These are phyloP conservation scores for Kwoniella mangroviensis DNA, from an alignment of 768 basidiomycete genomes.

Conservation along the genomic window DNA sequence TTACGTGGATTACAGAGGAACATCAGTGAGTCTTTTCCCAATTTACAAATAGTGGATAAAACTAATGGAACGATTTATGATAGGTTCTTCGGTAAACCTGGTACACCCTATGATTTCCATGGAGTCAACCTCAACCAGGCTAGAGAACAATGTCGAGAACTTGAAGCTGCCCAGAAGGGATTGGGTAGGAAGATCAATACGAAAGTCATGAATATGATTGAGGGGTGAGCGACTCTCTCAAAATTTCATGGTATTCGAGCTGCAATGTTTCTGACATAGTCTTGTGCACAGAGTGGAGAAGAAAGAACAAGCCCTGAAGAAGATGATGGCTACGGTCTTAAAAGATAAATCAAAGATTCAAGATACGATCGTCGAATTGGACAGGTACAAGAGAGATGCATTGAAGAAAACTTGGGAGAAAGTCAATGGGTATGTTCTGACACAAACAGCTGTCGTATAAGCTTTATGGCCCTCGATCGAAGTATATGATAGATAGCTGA, in stretches of 20 bases:
- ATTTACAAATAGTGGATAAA: too few relatives aligned
- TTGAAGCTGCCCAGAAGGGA: slow-evolving; percentile 76
- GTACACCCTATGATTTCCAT: slow-evolving; percentile 80
- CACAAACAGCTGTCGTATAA: neutral
- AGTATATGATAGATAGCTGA: slow-evolving; percentile 2
- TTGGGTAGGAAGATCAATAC: slow-evolving; percentile 96
- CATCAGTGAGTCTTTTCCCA: slow-evolving; percentile 67
- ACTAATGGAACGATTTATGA: neutral
- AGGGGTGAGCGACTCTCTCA: slow-evolving; percentile 66
- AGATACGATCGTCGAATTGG: slow-evolving; percentile 87
- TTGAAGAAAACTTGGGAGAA: slow-evolving; percentile 94
- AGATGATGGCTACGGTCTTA: slow-evolving; percentile 83
- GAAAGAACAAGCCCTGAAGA: slow-evolving; percentile 80
- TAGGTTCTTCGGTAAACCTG: slow-evolving; percentile 82
- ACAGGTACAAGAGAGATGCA: slow-evolving; percentile 91
- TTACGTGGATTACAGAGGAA: slow-evolving; percentile 88
- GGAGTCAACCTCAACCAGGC: slow-evolving; percentile 67
- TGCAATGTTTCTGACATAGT: too few relatives aligned
- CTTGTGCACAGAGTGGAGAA: slow-evolving; percentile 76
- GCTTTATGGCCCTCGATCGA: neutral
- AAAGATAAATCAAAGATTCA: slow-evolving; percentile 96
- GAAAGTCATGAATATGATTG: slow-evolving; percentile 95
- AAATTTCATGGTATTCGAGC: too few relatives aligned
- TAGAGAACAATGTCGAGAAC: slow-evolving; percentile 70
- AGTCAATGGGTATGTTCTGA: slow-evolving; percentile 74